Evolutionary conservation across 148 eudicot genomes (phyloP), one percentile per base, ranked within the genome.

Genomic region (Hydrangea macrophylla): DNA sequence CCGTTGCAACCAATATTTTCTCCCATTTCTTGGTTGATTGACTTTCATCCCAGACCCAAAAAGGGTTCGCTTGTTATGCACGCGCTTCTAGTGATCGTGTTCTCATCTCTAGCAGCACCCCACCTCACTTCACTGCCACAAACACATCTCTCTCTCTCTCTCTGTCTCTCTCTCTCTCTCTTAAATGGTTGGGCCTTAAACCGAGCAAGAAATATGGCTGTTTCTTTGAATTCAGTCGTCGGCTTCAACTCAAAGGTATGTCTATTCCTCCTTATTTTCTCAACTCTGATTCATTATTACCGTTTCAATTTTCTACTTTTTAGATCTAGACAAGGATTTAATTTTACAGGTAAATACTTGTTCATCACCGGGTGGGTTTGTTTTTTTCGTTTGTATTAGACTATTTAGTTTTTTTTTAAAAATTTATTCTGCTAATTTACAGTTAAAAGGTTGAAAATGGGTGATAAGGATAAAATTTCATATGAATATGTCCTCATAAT

Each of bases 191-290:
- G 65, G 79, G 51, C 58, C 76, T 59, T 42, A 50, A 53, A 35
- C n/a, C 40, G 57, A 12, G 9, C 35, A 40, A 20, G 40, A 60
- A 18, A 50, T 4, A 85, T 85, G 93, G 82, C 84, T 75, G 80
- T 79, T 83, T 88, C 93, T 64, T 24, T 83, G 70, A 68, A 77
- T 68, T 83, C 93, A 62, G 75, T 83, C 70, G 32, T 71, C 81
- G 50, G 74, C 51, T 83, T 81, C 73, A 76, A 58, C 45, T 62
- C 78, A 6, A 32, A 58, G 64, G 89, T 85, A 67, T 7, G 79
- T 79, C n/a, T 23, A 31, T 33, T 20, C 30, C 32, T 54, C 72
- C 39, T 32, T 39, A 25, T 22, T 7, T 69, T 54, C 30, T 23
- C 33, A 1, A 0, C 4, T 60, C 17, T 11, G 24, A 40, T 64